These are phyloP conservation scores for Akanthomyces lecanii DNA, from an alignment of 2,329 filamentous ascomycete genomes.

Conservation along the genomic window DNA sequence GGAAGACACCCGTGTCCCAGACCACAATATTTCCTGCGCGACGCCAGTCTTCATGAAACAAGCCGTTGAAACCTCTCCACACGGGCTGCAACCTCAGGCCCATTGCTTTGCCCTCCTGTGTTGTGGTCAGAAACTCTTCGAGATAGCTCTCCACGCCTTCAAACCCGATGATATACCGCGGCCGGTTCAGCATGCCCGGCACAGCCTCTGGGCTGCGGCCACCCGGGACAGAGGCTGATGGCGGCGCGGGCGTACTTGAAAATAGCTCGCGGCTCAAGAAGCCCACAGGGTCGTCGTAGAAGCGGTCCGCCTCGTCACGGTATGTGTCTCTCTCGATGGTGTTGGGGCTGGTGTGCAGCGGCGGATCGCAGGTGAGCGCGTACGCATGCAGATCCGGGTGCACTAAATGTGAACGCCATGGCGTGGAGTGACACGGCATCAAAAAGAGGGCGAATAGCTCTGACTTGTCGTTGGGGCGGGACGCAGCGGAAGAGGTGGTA, in stretches of 20 bases:
- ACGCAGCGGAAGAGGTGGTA: slow-evolving; percentile 27
- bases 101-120: slow-evolving; percentile 35
- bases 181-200: slow-evolving; percentile 30
- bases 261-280: slow-evolving; percentile 58
- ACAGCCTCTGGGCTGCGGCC: slow-evolving; percentile 4
- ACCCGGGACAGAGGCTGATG: not conserved
- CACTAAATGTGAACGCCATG: slow-evolving; percentile 86
- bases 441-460: slow-evolving; percentile 73
- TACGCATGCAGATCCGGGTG: slow-evolving; percentile 72
- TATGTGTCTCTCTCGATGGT: slow-evolving; percentile 62
- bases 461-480: slow-evolving; percentile 24
- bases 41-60: slow-evolving; percentile 59
- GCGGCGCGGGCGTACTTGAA: not conserved
- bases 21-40: slow-evolving; percentile 54
- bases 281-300: slow-evolving; percentile 62
- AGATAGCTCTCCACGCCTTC: slow-evolving; percentile 51
- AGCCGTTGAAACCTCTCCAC: slow-evolving; percentile 57
- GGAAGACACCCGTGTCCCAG: slow-evolving; percentile 48
- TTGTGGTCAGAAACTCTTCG: slow-evolving; percentile 39
- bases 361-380: slow-evolving; percentile 87
- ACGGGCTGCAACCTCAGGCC: slow-evolving; percentile 42
- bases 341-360: slow-evolving; percentile 60
- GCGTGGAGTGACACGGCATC: slow-evolving; percentile 93
- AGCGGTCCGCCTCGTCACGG: slow-evolving; percentile 84
- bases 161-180: slow-evolving; percentile 58